Percentiles rank a stretch among this genome's conserved stretches.
phyloP scores from a whole-genome alignment of 1,284 basidiomycete species.

The Apiotrichum gamsii region DNA sequence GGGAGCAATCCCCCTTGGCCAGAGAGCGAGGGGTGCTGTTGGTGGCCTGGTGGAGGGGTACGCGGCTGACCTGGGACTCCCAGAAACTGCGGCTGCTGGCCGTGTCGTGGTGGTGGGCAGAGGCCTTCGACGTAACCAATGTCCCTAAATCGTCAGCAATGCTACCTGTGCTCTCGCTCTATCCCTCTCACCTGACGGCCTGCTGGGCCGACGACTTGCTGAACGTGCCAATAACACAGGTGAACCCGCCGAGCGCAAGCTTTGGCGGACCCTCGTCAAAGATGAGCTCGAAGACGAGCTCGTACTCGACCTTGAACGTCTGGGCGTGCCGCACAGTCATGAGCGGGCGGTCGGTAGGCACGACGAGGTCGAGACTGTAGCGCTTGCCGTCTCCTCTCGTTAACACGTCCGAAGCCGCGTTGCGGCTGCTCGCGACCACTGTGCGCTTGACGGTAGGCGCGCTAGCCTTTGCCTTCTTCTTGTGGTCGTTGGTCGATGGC shows the following conservation, averaged over 20 bases:
- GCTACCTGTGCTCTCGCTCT: no score
- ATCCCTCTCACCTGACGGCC: slow-evolving; percentile 42
- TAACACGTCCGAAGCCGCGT: neutral
- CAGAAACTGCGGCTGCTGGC: neutral
- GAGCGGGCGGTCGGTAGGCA: slow-evolving; percentile 64
- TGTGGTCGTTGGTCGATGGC: slow-evolving; percentile 18
- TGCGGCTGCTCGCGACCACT: neutral
- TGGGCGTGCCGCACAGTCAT: slow-evolving; percentile 68
- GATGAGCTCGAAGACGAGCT: slow-evolving; percentile 65
- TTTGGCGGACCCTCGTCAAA: slow-evolving; percentile 59
- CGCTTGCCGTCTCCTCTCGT: slow-evolving; percentile 26
- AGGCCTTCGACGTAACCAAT: slow-evolving; percentile 41
- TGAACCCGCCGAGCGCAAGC: slow-evolving; percentile 63
- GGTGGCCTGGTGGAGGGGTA: neutral
- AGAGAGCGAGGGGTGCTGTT: neutral
- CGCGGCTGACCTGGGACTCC: neutral
- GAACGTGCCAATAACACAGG: slow-evolving; percentile 37
- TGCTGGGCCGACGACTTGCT: slow-evolving; percentile 30
- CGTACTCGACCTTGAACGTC: slow-evolving; percentile 73
- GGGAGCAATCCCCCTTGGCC: neutral
- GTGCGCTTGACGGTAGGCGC: slow-evolving; percentile 56
- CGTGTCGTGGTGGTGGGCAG: slow-evolving; percentile 19
- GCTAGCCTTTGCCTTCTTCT: slow-evolving; percentile 53
- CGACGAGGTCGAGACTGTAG: slow-evolving; percentile 59
- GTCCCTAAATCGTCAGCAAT: no score